Conservation (phyloP, 148 eudicot genomes). For the Rhododendron williamsianum region DNA sequence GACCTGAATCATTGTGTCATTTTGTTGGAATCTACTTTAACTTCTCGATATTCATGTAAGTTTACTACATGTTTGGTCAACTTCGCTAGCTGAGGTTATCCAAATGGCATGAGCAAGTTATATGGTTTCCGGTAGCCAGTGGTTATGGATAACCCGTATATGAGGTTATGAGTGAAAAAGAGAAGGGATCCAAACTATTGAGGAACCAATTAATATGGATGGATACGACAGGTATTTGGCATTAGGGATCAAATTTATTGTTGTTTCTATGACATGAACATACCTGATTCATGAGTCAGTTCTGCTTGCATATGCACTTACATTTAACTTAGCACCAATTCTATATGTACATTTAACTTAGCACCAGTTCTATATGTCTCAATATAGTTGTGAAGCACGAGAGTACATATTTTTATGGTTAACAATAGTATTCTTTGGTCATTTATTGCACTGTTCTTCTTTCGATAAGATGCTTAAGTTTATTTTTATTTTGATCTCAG, state of each 20-base stretch:
- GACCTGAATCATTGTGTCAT: background rate
- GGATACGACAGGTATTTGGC: background rate
- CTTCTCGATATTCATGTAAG: no score
- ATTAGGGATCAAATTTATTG: no score
- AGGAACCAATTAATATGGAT: no score
- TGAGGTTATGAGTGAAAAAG: no score
- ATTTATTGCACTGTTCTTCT: background rate
- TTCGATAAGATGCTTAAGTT: no score
- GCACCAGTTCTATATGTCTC: background rate
- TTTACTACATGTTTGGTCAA: no score
- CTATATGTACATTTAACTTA: background rate
- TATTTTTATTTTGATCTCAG: slow-evolving; percentile 22
- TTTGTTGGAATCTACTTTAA: background rate
- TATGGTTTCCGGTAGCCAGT: no score
- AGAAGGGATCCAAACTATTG: no score
- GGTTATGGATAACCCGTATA: no score
- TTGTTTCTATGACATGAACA: background rate
- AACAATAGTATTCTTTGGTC: background rate
- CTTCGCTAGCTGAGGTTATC: no score
- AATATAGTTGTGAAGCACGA: background rate
- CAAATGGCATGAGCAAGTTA: no score
- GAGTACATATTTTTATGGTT: background rate
- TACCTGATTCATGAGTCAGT: background rate
- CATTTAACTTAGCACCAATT: background rate
- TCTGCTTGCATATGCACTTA: background rate